These are phyloP conservation scores for Talaromyces sp. DNA, from an alignment of 2,329 filamentous ascomycete genomes.

Conservation along the genomic window DNA sequence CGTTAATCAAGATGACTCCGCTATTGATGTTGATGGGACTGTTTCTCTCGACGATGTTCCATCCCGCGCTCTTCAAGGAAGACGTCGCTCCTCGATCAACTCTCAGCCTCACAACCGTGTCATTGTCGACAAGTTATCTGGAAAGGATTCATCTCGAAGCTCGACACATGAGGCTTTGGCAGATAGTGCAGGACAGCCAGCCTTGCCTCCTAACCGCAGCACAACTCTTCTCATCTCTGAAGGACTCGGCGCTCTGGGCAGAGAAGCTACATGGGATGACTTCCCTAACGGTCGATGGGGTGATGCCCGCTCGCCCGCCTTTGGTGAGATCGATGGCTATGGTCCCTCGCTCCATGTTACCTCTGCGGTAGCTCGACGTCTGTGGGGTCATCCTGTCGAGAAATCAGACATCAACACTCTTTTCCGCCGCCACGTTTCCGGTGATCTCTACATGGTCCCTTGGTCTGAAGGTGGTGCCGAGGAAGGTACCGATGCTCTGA, in stretches of 20 bases:
- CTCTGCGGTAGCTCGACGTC: conserved; percentile 74
- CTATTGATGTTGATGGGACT: conserved; percentile 39
- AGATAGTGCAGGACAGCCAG: conserved; percentile 73
- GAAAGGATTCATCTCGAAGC: conserved; percentile 37
- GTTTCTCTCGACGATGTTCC: conserved; percentile 28
- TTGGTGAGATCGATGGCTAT: conserved; percentile 97
- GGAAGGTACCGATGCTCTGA: conserved; percentile 45
- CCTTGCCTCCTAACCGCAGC: conserved; percentile 71
- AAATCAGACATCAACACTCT: conserved; percentile 73
- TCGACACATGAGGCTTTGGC: conserved; percentile 69
- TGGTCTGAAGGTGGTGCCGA: conserved; percentile 83
- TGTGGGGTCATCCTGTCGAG: conserved; percentile 81
- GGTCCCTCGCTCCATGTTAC: conserved; percentile 93
- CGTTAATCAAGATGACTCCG: conserved; percentile 45
- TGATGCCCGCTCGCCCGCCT: conserved; percentile 88
- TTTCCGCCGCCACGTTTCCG: conserved; percentile 79
- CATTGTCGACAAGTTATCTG: conserved; percentile 67
- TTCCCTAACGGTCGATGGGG: conserved; percentile 97
- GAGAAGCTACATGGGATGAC: conserved; percentile 98
- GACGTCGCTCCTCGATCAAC: conserved; percentile 74
- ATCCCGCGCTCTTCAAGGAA: conserved; percentile 34
- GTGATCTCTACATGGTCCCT: conserved; percentile 78
- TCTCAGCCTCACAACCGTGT: conserved; percentile 86
- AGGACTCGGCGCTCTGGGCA: conserved; percentile 82
- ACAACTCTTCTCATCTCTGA: conserved; percentile 93